Conservation (phyloP, 2,329 filamentous ascomycete species). For the Fusarium pseudograminearum region DNA sequence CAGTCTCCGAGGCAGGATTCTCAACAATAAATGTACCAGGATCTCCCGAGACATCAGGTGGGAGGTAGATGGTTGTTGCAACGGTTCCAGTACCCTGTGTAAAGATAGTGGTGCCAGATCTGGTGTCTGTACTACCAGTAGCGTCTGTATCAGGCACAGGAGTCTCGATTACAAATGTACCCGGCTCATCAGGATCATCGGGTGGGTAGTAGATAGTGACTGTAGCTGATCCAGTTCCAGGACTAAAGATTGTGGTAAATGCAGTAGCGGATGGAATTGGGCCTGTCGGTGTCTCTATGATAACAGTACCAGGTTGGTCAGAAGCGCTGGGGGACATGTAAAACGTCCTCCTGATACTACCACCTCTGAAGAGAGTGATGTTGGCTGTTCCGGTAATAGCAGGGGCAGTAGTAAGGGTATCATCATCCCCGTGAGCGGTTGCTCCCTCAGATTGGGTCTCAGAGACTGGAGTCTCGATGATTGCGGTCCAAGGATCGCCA, state of each 20-base stretch:
- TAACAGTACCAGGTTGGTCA: conserved; percentile 10
- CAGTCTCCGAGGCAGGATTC: background rate
- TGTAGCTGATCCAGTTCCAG: background rate
- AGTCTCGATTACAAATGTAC: conserved; percentile 9
- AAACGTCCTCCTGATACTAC: background rate
- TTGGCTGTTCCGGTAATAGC: conserved; percentile 14
- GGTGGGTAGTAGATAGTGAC: conserved; percentile 10
- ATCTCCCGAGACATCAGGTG: background rate
- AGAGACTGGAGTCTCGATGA: conserved; percentile 13
- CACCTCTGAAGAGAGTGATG: conserved; percentile 16
- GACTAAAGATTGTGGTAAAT: background rate
- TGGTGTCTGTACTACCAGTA: rapidly evolving
- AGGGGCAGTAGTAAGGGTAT: background rate
- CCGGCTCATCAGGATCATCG: background rate
- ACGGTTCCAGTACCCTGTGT: background rate
- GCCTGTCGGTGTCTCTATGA: conserved; percentile 7
- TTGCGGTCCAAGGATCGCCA: conserved; percentile 7
- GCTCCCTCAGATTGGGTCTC: conserved; percentile 24
- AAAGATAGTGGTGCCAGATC: conserved; percentile 7
- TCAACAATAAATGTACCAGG: conserved; percentile 9
- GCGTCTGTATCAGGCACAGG: background rate
- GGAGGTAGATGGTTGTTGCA: background rate
- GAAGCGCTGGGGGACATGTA: conserved; percentile 2
- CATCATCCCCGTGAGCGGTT: background rate
- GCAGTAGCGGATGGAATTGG: background rate